Base-by-base conservation (phyloP, 2,329 filamentous ascomycete species). In the Neonectria sp. region DNA sequence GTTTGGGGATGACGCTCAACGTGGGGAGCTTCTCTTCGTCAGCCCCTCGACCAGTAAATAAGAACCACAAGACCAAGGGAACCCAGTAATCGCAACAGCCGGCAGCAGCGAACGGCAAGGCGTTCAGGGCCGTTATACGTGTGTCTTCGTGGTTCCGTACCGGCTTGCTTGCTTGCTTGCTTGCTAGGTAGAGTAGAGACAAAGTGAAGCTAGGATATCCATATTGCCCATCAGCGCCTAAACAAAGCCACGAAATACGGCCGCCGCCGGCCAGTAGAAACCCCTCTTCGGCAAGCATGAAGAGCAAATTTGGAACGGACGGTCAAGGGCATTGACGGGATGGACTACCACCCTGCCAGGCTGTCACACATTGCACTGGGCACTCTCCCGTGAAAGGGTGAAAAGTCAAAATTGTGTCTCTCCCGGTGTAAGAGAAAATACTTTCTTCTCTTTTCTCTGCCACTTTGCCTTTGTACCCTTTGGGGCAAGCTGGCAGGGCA, bases 191-290 rank as follows among this genome's bases (percentile, higher is more conserved):
- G 21, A 21, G 21, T 12, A 65, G 56, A 65, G 31, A 60, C 51
- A 56, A 33, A 43, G 31, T 40, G 62, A n/a, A 65, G 35, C 25
- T 46, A 35, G 37, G 35, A 29, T 35, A 13, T 51, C 56, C 63
- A 53, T 60, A 49, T 57, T 57, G 57, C 43, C 57, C 57, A 57
- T 65, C 45, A 52, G 57, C 46, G 52, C 61, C 61, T 35, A 52
- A 60, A 40, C 40, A 7, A 27, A 60, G 52, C 57, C 55, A 56
- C 63, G 29, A 56, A 60, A 56, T 35, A 65, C 43, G 63, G 49
- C 45, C 63, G 33, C 37, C 37, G 13, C 33, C 56, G 51, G 56
- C 57, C 15, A 49, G 27, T 65, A 35, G 51, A 56, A 56, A 45
- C 55, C 17, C 29, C 45, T 59, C n/a, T 17, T 49, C 45, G 21